A percentile compares a stretch with the other conserved stretches of the same genome.
Evolutionary conservation across 371 early-diverging fungal genomes (phyloP).

Genomic region (Mucor circinelloides): DNA sequence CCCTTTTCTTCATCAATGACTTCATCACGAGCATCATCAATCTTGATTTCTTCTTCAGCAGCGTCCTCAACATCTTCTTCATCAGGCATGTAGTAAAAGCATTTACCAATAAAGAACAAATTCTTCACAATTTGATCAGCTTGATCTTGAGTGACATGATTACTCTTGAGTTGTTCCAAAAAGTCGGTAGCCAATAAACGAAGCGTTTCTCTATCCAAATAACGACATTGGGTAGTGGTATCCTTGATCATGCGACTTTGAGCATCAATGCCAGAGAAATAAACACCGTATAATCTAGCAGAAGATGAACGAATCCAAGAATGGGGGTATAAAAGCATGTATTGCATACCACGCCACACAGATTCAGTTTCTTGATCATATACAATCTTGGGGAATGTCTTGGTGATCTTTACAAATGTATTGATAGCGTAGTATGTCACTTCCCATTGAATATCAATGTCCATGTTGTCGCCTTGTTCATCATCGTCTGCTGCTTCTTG

Average conservation of each 20-base stretch:
- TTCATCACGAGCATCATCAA: conserved; percentile 35
- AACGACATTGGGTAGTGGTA: conserved; percentile 21
- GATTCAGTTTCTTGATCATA: conserved; percentile 42
- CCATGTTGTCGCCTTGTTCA: conserved; percentile 53
- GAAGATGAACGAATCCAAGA: conserved; percentile 83
- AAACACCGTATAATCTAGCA: conserved; percentile 74
- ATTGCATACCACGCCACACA: conserved; percentile 63
- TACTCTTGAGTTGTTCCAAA: conserved; percentile 75
- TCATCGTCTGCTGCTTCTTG: conserved; percentile 33
- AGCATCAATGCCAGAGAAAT: conserved; percentile 71
- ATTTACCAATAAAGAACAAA: conserved; percentile 86
- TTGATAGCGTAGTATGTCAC: conserved; percentile 80
- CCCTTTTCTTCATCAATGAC: conserved; percentile 25
- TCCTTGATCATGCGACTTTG: conserved; percentile 48
- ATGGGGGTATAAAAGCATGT: conserved; percentile 81
- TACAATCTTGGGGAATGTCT: conserved; percentile 56
- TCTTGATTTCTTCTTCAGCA: conserved; percentile 32
- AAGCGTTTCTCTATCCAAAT: conserved; percentile 54
- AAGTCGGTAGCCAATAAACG: conserved; percentile 60
- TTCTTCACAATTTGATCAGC: conserved; percentile 93
- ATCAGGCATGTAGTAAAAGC: conserved; percentile 57
- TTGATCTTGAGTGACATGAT: conserved; percentile 72
- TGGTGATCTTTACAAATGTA: conserved; percentile 71
- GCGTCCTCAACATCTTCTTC: conserved; percentile 46
- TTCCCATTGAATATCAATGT: conserved; percentile 77